Evolutionary conservation across 495 filamentous ascomycete species (phyloP).

Genomic region (Pseudotulostoma volvatum): DNA sequence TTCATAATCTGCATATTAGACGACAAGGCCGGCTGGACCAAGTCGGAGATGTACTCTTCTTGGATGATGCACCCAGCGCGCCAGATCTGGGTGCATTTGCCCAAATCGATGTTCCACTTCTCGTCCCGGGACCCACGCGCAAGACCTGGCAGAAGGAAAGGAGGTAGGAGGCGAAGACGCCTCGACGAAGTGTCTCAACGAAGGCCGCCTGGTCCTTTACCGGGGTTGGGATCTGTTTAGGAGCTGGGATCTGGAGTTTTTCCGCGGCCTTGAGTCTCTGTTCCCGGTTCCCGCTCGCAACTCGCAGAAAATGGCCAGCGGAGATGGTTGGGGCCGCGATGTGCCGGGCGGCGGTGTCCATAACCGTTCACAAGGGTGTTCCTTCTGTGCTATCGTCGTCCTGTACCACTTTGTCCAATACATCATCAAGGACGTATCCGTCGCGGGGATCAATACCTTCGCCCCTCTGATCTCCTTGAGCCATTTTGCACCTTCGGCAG

Average conservation of each 20-base stretch:
- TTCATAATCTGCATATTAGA: slow-evolving; percentile 16
- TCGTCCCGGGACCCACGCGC: slow-evolving; percentile 41
- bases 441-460: slow-evolving; percentile 16
- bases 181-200: slow-evolving; percentile 41
- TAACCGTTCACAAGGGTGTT: slow-evolving; percentile 48
- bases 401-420: slow-evolving; percentile 65
- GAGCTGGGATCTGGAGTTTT: slow-evolving; percentile 25
- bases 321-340: slow-evolving; percentile 49
- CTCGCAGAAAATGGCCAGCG: slow-evolving; percentile 45
- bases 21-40: slow-evolving; percentile 32
- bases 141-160: slow-evolving; percentile 50
- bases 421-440: slow-evolving; percentile 41
- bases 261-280: slow-evolving; percentile 33
- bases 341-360: slow-evolving; percentile 45
- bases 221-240: slow-evolving; percentile 24
- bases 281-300: slow-evolving; percentile 45
- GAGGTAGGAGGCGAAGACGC: slow-evolving; percentile 48
- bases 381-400: slow-evolving; percentile 52
- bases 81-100: slow-evolving; percentile 50
- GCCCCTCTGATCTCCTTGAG: slow-evolving; percentile 25
- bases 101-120: slow-evolving; percentile 45
- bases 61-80: slow-evolving; percentile 59
- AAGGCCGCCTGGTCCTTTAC: slow-evolving; percentile 31
- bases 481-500: slow-evolving; percentile 28
- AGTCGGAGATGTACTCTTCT: slow-evolving; percentile 46